phyloP scores from a whole-genome alignment of 495 filamentous ascomycete genomes.

The Lasiosphaeriaceae sp. region DNA sequence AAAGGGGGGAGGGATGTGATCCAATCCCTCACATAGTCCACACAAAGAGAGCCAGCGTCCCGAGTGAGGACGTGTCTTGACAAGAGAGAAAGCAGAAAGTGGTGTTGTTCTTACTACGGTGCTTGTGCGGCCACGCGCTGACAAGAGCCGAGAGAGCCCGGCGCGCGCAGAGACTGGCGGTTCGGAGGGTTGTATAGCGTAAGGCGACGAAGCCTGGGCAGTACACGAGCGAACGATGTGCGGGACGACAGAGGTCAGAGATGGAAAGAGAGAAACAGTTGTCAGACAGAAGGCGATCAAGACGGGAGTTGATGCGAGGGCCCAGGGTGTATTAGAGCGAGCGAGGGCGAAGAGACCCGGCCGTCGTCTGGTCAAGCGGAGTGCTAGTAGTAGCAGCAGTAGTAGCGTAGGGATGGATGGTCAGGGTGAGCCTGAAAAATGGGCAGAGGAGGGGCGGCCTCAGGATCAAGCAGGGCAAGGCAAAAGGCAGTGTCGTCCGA shows the following conservation, averaged over 20 bases:
- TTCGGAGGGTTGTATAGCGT: too few relatives aligned
- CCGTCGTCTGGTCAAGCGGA: background rate
- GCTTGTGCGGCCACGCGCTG: background rate
- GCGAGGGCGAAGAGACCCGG: background rate
- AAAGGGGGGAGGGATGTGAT: constrained; percentile 2
- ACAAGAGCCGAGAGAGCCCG: background rate
- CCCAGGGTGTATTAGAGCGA: too few relatives aligned
- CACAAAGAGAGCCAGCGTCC: background rate
- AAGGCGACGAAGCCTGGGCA: too few relatives aligned
- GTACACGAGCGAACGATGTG: too few relatives aligned
- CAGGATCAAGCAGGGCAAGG: constrained; percentile 12
- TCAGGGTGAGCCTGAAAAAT: background rate
- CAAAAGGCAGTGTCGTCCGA: too few relatives aligned
- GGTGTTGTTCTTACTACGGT: background rate
- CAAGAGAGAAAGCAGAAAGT: too few relatives aligned
- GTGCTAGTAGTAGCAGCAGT: too few relatives aligned
- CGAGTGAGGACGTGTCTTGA: too few relatives aligned
- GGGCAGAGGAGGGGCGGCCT: constrained; percentile 15
- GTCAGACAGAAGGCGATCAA: background rate
- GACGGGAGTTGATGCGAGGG: too few relatives aligned
- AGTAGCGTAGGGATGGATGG: background rate
- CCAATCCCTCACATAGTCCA: background rate
- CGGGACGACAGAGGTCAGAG: background rate
- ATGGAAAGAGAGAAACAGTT: background rate
- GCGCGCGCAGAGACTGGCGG: too few relatives aligned